Evolutionary conservation across 2,329 filamentous ascomycete species (phyloP), one percentile per base, ranked within the genome.

Genomic region (Cyclaneusma minus): DNA sequence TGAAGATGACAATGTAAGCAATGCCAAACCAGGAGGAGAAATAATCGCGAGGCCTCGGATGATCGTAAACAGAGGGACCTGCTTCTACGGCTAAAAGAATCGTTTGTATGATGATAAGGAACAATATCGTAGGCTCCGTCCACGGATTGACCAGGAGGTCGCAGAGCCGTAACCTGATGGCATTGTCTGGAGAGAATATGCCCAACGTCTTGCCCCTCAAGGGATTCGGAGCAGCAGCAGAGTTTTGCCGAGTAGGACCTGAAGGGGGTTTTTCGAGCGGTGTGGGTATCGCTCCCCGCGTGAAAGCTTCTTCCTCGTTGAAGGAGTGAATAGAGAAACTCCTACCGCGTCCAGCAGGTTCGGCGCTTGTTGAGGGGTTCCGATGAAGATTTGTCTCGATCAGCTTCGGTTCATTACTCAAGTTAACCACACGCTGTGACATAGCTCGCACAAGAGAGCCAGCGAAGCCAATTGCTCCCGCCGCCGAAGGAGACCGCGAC

Each of bases 381-480:
- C 46, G 31, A 30, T 41, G 34, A 45, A 43, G 22, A 43, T 38
- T 72, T 35, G 78, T 72, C 47, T 93, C 83, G 10, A 85, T 62
- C 12, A 81, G 57, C 40, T 94, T 82, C 4, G 76, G 77, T 43
- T 95, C 89, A 46, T 92, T 92, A 52, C 84, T 93, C 41, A 98
- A 68, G 45, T 95, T 95, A 44, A 98, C 89, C 29, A 98, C 85
- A 58, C 89, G 82, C 55, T 94, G 85, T 16, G 91, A 95, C 72
- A 98, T 92, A 34, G 71, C 71, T 37, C 78, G 68, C 51, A 85
- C 69, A 40, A 84, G 81, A 6, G 78, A 81, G 22, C 78, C 69
- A 33, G 79, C 78, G 39, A 71, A 63, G 13, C 64, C 68, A 27
- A 85, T 50, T 11, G 78, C 75, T 14, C 66, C 67, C 7, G 68